phyloP scores from a whole-genome alignment of 768 basidiomycete genomes.

The Suillus americanus region DNA sequence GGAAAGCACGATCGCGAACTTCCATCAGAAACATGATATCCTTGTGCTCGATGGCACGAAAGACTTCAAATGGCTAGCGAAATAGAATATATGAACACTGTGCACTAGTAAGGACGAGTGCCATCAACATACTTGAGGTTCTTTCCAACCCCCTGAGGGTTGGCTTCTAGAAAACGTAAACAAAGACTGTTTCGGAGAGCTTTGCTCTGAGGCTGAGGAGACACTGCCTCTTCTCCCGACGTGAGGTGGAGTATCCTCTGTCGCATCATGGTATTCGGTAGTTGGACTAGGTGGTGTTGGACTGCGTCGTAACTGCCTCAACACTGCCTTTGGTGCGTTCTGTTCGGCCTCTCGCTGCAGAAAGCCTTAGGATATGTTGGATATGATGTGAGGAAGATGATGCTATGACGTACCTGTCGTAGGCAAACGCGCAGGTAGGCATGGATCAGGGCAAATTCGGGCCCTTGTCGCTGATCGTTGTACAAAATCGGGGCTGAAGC shows the following conservation, averaged over 20 bases:
- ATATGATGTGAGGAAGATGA: conserved; percentile 12
- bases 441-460: conserved; percentile 49
- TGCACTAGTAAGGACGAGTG: background rate
- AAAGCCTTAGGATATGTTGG: conserved; percentile 49
- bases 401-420: conserved; percentile 48
- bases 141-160: conserved; percentile 41
- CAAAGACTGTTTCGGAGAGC: conserved; percentile 21
- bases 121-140: conserved; percentile 46
- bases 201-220: conserved; percentile 21
- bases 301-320: conserved; percentile 51
- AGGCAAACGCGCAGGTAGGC: conserved; percentile 70
- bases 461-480: conserved; percentile 33
- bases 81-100: background rate
- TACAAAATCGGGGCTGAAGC: conserved; percentile 19
- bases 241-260: conserved; percentile 14
- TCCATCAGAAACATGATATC: conserved; percentile 85
- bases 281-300: conserved; percentile 37
- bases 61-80: conserved; percentile 59
- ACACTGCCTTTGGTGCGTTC: conserved; percentile 55
- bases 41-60: conserved; percentile 82
- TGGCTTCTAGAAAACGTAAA: conserved; percentile 11
- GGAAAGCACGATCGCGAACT: conserved; percentile 75
- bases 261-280: conserved; percentile 20
- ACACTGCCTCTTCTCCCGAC: conserved; percentile 15
- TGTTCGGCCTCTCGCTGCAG: conserved; percentile 69